These are phyloP conservation scores for Fusarium beomiforme DNA, from an alignment of 2,329 filamentous ascomycete genomes.

Conservation along the genomic window DNA sequence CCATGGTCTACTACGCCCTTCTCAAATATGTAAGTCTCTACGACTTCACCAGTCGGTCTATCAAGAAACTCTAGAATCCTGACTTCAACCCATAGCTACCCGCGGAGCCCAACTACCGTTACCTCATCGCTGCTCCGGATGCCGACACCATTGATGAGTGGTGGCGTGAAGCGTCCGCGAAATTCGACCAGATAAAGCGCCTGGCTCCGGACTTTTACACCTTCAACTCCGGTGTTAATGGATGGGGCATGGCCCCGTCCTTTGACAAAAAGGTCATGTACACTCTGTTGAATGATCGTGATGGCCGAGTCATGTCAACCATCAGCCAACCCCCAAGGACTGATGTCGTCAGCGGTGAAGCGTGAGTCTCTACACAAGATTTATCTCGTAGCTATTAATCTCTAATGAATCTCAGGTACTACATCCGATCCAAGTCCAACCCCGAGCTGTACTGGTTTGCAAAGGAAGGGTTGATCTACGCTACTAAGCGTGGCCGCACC, in stretches of 20 bases:
- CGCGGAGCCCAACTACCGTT: not conserved
- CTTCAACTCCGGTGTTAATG: not conserved
- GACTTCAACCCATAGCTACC: not conserved
- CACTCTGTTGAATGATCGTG: not conserved
- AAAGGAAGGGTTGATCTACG: not conserved
- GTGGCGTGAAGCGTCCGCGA: constrained; percentile 1
- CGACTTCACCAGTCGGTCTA: not conserved
- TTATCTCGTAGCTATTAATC: not conserved
- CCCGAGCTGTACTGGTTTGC: constrained; percentile 1
- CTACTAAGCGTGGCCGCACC: not conserved
- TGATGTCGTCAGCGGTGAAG: not conserved
- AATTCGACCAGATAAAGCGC: not conserved
- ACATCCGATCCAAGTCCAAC: constrained; percentile 13
- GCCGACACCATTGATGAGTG: constrained; percentile 10
- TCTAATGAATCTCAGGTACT: not conserved
- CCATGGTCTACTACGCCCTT: constrained; percentile 12
- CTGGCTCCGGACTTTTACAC: not conserved
- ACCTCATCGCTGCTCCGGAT: not conserved
- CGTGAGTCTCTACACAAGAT: not conserved
- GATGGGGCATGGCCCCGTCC: not conserved
- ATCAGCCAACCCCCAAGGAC: not conserved
- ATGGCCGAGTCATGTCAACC: not conserved
- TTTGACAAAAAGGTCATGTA: not conserved
- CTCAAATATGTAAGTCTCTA: not conserved
- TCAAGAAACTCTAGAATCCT: not conserved